phyloP scores from a whole-genome alignment of 495 filamentous ascomycete species.

The Aspergillus steynii region DNA sequence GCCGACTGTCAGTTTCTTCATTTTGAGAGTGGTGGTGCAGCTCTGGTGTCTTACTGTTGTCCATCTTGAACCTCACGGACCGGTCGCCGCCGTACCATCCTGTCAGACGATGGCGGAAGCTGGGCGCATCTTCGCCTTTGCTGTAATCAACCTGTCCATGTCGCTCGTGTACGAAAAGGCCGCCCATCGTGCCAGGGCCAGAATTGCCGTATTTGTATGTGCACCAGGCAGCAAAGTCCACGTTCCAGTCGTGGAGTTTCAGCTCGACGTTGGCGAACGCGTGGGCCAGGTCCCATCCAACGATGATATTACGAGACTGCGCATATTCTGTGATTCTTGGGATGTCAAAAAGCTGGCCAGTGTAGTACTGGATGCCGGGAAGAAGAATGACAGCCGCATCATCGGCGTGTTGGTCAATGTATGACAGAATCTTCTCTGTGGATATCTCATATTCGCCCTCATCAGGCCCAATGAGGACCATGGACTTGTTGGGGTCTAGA shows the following conservation, averaged over 20 bases:
- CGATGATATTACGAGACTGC: constrained; percentile 68
- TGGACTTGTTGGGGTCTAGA: constrained; percentile 64
- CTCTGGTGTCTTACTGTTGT: constrained; percentile 48
- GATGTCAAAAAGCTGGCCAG: constrained; percentile 87
- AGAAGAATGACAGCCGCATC: constrained; percentile 79
- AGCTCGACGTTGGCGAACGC: constrained; percentile 88
- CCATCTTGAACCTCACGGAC: constrained; percentile 74
- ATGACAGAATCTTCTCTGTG: constrained; percentile 70
- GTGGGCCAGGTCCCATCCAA: constrained; percentile 95
- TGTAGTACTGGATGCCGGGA: constrained; percentile 94
- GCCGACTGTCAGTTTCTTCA: constrained; percentile 16
- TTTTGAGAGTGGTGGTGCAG: not conserved
- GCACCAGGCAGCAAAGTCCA: constrained; percentile 95
- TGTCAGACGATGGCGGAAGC: constrained; percentile 61
- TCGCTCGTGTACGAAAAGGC: constrained; percentile 80
- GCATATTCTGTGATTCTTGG: constrained; percentile 79
- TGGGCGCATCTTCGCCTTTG: constrained; percentile 40
- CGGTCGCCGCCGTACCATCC: constrained; percentile 94
- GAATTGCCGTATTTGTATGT: constrained; percentile 95
- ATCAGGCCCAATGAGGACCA: constrained; percentile 74
- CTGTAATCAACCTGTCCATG: constrained; percentile 59
- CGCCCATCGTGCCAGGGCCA: constrained; percentile 84
- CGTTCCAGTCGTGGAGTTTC: constrained; percentile 85
- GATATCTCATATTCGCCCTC: constrained; percentile 51
- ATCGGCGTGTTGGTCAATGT: constrained; percentile 73